Percentiles rank a stretch among this genome's conserved stretches.
Evolutionary conservation across 495 filamentous ascomycete species (phyloP).

Genomic region (Neurospora sp.): DNA sequence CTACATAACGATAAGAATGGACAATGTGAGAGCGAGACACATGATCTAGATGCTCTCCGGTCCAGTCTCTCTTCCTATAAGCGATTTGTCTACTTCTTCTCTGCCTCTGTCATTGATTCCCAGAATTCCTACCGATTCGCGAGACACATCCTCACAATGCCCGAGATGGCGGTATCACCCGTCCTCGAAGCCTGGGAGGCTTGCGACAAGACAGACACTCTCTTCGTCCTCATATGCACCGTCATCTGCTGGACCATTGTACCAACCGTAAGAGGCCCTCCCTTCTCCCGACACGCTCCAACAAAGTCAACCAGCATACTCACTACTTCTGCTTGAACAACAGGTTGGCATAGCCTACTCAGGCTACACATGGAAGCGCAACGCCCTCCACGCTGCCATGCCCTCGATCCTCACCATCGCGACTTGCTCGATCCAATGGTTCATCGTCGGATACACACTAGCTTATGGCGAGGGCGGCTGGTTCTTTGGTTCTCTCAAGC

Average conservation of each 20-base stretch:
- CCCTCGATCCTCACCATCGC: constrained; percentile 16
- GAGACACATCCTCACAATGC: neutral
- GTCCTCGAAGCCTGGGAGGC: constrained; percentile 15
- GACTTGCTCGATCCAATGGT: constrained; percentile 21
- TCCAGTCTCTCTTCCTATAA: neutral
- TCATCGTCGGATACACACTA: constrained; percentile 17
- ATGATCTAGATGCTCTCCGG: neutral
- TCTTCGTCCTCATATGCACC: constrained; percentile 21
- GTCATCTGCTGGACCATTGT: constrained; percentile 22
- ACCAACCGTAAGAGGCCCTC: constrained; percentile 9
- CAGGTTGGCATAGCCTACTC: constrained; percentile 21
- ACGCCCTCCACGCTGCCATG: constrained; percentile 15
- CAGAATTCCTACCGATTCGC: neutral
- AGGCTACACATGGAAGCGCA: constrained; percentile 19
- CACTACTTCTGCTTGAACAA: neutral
- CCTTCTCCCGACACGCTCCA: neutral
- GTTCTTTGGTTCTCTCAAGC: constrained; percentile 17
- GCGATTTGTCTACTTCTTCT: neutral
- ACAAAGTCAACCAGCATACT: neutral
- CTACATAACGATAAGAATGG: neutral
- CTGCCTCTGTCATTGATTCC: neutral
- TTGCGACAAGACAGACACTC: constrained; percentile 20
- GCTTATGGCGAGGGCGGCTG: constrained; percentile 18
- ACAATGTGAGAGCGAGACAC: neutral
- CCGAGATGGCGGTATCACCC: constrained; percentile 9